Conservation (phyloP, 495 filamentous ascomycete genomes). For the Tuber brumale region DNA sequence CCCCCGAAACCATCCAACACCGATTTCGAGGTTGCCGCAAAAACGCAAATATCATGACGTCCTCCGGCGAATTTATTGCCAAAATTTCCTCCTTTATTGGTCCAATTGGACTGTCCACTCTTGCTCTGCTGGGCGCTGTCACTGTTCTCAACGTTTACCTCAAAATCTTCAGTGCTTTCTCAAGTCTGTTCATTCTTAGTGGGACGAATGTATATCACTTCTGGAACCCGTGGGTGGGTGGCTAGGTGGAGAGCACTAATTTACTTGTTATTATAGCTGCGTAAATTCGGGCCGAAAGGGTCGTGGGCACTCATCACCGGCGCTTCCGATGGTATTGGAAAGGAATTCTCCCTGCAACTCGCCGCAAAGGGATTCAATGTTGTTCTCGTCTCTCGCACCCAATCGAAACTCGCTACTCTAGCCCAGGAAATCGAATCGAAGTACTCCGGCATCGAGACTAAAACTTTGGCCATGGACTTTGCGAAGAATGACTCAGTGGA, state of each 20-base stretch:
- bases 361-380: constrained; percentile 89
- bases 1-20: background rate
- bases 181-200: constrained; percentile 69
- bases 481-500: constrained; percentile 65
- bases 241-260: constrained; percentile 14
- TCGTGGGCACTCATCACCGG: constrained; percentile 94
- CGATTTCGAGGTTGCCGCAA: background rate
- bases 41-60: constrained; percentile 14
- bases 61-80: constrained; percentile 17
- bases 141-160: constrained; percentile 22
- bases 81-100: constrained; percentile 26
- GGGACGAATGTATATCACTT: constrained; percentile 51
- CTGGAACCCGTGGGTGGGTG: background rate
- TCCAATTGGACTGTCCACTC: constrained; percentile 18
- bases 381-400: constrained; percentile 86
- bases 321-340: constrained; percentile 93
- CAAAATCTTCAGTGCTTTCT: constrained; percentile 43
- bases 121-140: constrained; percentile 37
- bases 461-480: constrained; percentile 86
- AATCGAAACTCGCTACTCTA: constrained; percentile 75
- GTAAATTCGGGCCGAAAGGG: constrained; percentile 81
- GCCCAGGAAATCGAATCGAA: constrained; percentile 66
- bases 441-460: constrained; percentile 57
- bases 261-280: constrained; percentile 54
- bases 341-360: constrained; percentile 88